Evolutionary conservation across 805 yeast species (phyloP), one percentile per base, ranked within the genome.

Genomic region (Scheffersomyces coipomensis): DNA sequence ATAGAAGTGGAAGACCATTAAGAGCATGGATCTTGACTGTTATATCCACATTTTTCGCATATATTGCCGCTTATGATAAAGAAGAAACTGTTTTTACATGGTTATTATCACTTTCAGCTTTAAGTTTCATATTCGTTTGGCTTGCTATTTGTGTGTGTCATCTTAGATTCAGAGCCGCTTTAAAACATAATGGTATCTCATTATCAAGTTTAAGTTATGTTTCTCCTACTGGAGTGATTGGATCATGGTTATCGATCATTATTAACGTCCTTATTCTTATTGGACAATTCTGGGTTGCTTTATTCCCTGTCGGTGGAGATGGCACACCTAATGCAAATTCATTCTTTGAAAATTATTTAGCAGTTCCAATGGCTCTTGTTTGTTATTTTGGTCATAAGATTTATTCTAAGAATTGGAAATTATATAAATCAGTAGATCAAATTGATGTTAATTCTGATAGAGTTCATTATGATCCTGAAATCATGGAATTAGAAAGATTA

Each of bases 231-330:
- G 74, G 73, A 17, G 54, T 62, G 12, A 51, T 55, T 49, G 74
- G 74, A 5, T 67, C 73, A 4, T 53, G 50, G 39, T 60, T 62
- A 21, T 65, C 68, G 8, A 48, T 64, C 33, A 37, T 49, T 4
- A 54, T 59, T 44, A 62, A 62, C 45, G 29, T 46, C 10, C 56
- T 68, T 38, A 62, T 68, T 38, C 53, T 68, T 45, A 49, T 66
- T 35, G 71, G 68, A 22, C 73, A 68, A 48, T 68, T 68, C 50
- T 68, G 72, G 71, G 66, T 67, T 26, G 69, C 73, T 5, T 61
- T 68, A 42, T 68, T 47, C 55, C 75, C 75, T 6, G 42, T 59
- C 38, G 65, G 55, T 3, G 52, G 55, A 4, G 41, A 42, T 29
- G 53, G 58, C 16, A 48, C 43, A 23, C 60, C 64, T 10, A 43